phyloP scores from a whole-genome alignment of 2,329 filamentous ascomycete genomes.

The Epichloe gansuensis region DNA sequence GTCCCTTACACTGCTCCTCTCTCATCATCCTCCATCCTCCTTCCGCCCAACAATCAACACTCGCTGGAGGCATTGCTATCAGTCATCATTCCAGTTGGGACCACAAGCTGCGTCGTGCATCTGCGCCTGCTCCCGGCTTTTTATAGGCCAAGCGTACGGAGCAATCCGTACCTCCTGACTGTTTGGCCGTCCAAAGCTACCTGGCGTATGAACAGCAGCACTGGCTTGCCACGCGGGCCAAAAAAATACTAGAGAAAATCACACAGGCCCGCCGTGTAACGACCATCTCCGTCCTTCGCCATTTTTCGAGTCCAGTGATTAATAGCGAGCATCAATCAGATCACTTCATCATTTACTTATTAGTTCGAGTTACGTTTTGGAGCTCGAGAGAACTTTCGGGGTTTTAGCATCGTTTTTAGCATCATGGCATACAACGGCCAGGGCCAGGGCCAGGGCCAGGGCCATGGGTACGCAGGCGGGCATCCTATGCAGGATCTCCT shows the following conservation, averaged over 20 bases:
- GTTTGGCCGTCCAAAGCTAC: background rate
- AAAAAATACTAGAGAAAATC: background rate
- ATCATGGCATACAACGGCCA: slow-evolving; percentile 50
- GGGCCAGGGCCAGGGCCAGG: slow-evolving; percentile 35
- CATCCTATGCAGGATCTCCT: slow-evolving; percentile 58
- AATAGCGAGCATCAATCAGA: background rate
- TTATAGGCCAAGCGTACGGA: background rate
- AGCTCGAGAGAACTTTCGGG: slow-evolving; percentile 11
- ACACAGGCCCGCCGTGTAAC: background rate
- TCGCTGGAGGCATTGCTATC: background rate
- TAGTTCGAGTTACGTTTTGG: slow-evolving; percentile 4
- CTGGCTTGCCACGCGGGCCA: background rate
- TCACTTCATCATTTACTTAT: background rate
- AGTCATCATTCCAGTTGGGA: background rate
- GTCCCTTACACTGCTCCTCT: background rate
- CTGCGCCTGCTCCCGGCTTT: background rate
- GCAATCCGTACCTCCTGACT: background rate
- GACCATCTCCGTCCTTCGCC: background rate
- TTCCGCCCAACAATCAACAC: background rate
- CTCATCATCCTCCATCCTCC: background rate
- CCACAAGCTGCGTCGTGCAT: background rate
- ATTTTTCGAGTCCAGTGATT: background rate
- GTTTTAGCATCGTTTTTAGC: slow-evolving; percentile 6
- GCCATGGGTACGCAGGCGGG: slow-evolving; percentile 44
- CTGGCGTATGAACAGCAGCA: background rate